Evolutionary conservation across 2,329 filamentous ascomycete genomes (phyloP).

Genomic region (Ceratocystis huliohia): DNA sequence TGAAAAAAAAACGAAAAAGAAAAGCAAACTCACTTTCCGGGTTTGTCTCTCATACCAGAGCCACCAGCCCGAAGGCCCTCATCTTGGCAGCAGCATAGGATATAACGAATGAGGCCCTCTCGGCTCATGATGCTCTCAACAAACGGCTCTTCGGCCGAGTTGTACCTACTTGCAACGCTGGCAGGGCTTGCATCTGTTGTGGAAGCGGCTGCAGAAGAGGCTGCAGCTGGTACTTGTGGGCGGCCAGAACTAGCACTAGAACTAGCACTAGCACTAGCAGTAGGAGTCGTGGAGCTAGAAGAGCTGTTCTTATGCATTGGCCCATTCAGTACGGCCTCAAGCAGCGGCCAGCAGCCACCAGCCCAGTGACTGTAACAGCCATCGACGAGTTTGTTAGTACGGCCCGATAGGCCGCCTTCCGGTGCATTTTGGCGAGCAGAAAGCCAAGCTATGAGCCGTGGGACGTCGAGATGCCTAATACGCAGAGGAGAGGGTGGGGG

Average conservation of each 20-base stretch:
- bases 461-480: conserved; percentile 60
- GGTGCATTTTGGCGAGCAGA: conserved; percentile 79
- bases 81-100: conserved; percentile 77
- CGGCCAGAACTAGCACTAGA: neutral
- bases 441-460: conserved; percentile 71
- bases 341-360: conserved; percentile 81
- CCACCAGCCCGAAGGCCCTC: conserved; percentile 40
- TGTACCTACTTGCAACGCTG: neutral
- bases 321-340: conserved; percentile 63
- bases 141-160: conserved; percentile 24
- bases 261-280: neutral
- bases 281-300: neutral
- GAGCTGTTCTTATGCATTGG: conserved; percentile 26
- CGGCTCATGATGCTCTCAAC: conserved; percentile 57
- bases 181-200: neutral
- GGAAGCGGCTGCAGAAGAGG: conserved; percentile 9
- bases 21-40: conserved; percentile 55
- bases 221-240: conserved; percentile 14
- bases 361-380: conserved; percentile 99
- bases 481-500: neutral
- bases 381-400: conserved; percentile 95
- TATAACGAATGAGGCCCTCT: conserved; percentile 77
- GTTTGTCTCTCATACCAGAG: conserved; percentile 81
- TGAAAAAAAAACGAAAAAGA: neutral
- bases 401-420: conserved; percentile 83